Percentiles rank a stretch among this genome's conserved stretches.
Conservation (phyloP, 805 yeast species). For the Saturnispora quitensis region DNA sequence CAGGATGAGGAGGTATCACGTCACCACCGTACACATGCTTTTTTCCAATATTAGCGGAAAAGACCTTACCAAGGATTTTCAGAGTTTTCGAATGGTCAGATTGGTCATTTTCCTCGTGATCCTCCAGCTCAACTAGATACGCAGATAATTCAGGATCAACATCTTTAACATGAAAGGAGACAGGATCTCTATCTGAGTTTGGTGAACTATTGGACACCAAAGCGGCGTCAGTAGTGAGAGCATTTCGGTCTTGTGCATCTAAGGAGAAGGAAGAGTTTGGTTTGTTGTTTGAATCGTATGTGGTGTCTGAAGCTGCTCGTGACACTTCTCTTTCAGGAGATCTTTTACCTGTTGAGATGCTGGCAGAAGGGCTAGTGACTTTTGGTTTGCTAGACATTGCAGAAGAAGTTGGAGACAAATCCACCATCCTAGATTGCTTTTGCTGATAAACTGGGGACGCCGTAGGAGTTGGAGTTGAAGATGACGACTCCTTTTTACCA, state of each 20-base stretch:
- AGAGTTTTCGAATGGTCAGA: background rate
- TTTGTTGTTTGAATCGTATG: background rate
- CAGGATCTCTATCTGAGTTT: background rate
- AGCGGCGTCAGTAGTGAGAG: background rate
- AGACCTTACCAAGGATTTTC: slow-evolving; percentile 13
- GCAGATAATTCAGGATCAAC: slow-evolving; percentile 39
- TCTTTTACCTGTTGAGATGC: background rate
- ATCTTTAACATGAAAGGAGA: slow-evolving; percentile 20
- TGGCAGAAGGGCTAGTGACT: background rate
- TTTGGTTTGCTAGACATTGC: background rate
- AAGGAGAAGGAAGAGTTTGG: background rate
- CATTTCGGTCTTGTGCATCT: background rate
- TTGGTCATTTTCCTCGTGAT: background rate
- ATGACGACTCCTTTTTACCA: slow-evolving; percentile 10
- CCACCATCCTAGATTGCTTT: background rate
- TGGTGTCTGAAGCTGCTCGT: background rate
- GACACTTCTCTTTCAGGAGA: background rate
- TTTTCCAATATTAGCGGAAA: slow-evolving; percentile 19
- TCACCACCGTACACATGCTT: slow-evolving; percentile 28
- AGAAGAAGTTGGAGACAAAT: background rate
- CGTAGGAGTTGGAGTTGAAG: slow-evolving; percentile 1
- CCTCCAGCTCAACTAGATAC: slow-evolving; percentile 31
- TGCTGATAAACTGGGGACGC: background rate
- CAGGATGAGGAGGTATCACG: slow-evolving; percentile 46
- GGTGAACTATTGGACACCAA: background rate